These are phyloP conservation scores for Handroanthus guayacan DNA, from an alignment of 257 asterid genomes.

Conservation along the genomic window DNA sequence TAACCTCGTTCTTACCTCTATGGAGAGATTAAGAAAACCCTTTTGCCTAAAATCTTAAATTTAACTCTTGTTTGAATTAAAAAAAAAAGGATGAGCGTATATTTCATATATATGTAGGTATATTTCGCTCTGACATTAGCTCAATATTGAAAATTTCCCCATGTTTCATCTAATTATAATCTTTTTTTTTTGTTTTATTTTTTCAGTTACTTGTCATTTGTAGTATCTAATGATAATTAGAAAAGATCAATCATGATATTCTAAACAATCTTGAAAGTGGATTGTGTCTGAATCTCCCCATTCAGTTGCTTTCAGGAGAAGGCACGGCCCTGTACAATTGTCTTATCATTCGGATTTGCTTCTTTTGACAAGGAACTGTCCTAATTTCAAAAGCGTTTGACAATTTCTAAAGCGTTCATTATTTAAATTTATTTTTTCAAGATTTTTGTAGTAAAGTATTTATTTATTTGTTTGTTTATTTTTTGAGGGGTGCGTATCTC, in stretches of 20 bases:
- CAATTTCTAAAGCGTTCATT: slow-evolving; percentile 22
- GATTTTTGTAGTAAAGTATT: neutral
- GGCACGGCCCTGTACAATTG: slow-evolving; percentile 47
- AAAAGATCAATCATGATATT: slow-evolving; percentile 28
- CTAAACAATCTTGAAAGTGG: slow-evolving; percentile 5
- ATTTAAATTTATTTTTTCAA: neutral
- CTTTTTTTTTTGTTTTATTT: neutral
- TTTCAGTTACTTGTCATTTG: neutral
- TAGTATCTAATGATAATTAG: slow-evolving; percentile 10
- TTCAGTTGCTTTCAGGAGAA: slow-evolving; percentile 52
- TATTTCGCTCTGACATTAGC: neutral
- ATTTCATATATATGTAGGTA: too few species aligned
- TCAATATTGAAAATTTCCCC: neutral
- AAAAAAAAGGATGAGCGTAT: too few species aligned
- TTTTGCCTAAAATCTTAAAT: too few species aligned
- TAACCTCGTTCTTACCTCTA: too few species aligned
- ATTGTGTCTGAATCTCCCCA: slow-evolving; percentile 40
- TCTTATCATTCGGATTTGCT: slow-evolving; percentile 42
- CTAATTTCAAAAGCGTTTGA: slow-evolving; percentile 25
- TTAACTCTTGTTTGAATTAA: too few species aligned
- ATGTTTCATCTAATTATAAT: neutral
- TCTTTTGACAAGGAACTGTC: slow-evolving; percentile 34
- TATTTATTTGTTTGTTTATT: neutral
- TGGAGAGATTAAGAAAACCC: too few species aligned
- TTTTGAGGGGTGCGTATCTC: too few species aligned